phyloP scores from a whole-genome alignment of 345 rosid genomes.

The Dimocarpus longan region DNA sequence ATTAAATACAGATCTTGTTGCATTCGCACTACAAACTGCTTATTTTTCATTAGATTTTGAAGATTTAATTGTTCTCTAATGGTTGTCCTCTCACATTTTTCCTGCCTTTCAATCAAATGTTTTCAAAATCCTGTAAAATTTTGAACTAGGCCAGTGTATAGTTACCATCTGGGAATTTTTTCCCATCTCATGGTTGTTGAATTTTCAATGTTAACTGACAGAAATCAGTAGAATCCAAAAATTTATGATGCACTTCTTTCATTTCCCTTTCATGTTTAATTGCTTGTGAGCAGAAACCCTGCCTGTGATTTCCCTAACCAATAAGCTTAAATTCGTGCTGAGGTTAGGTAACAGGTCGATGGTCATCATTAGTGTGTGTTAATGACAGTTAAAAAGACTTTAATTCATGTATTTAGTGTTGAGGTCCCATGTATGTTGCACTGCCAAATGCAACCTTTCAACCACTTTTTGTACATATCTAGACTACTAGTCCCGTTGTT shows the following conservation, averaged over 20 bases:
- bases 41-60: not conserved
- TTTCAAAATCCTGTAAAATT: too few species aligned
- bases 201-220: not conserved
- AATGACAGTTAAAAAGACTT: not conserved
- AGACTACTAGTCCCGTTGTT: not conserved
- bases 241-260: not conserved
- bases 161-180: not conserved
- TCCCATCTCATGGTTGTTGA: not conserved
- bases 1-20: slow-evolving; percentile 12
- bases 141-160: too few species aligned
- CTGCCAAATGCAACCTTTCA: not conserved
- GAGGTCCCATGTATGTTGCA: not conserved
- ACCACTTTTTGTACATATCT: not conserved
- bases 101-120: too few species aligned
- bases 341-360: slow-evolving; percentile 10
- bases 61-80: not conserved
- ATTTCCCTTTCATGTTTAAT: not conserved
- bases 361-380: not conserved
- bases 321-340: not conserved
- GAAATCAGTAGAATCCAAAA: not conserved
- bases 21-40: slow-evolving; percentile 3
- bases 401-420: not conserved
- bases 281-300: not conserved
- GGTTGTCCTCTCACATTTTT: too few species aligned
- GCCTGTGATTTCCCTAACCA: not conserved